phyloP scores from a whole-genome alignment of 176 grass and related monocot genomes.

The Raddia distichophylla region DNA sequence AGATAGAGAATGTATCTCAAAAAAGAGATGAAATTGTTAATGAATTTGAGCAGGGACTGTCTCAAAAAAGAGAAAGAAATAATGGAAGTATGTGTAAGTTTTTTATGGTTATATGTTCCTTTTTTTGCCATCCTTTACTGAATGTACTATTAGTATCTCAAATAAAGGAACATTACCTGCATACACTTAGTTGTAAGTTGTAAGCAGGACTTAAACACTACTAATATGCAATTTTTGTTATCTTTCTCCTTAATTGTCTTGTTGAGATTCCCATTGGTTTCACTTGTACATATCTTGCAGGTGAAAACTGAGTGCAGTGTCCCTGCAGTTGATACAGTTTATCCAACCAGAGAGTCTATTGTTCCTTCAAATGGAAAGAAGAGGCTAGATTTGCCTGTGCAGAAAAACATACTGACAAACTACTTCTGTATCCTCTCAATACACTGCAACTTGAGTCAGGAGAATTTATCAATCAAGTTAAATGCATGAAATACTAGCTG shows the following conservation, averaged over 20 bases:
- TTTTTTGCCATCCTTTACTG: not conserved
- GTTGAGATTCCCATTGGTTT: slow-evolving; percentile 19
- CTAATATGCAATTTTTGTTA: slow-evolving; percentile 8
- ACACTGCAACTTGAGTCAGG: slow-evolving; percentile 23
- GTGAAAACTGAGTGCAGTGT: slow-evolving; percentile 33
- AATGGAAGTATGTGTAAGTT: slow-evolving; percentile 7
- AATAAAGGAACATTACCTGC: too few relatives aligned
- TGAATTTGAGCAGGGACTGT: not conserved
- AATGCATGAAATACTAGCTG: slow-evolving; percentile 14
- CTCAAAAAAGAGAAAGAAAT: not conserved
- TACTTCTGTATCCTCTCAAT: slow-evolving; percentile 95
- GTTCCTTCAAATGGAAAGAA: slow-evolving; percentile 59
- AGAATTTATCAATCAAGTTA: slow-evolving; percentile 33
- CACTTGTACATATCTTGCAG: slow-evolving; percentile 51
- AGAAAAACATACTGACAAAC: slow-evolving; percentile 93
- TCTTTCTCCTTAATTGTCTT: slow-evolving; percentile 29
- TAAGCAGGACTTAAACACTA: not conserved
- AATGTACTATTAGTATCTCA: slow-evolving; percentile 10
- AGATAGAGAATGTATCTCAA: not conserved
- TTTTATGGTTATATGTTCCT: not conserved
- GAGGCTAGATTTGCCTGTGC: slow-evolving; percentile 81
- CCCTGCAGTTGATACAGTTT: slow-evolving; percentile 43
- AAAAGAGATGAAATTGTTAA: too few relatives aligned
- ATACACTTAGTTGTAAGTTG: slow-evolving; percentile 11
- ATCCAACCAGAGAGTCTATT: slow-evolving; percentile 48